phyloP scores from a whole-genome alignment of 1,139 yeast genomes.

The Saccharomyces pastorianus region DNA sequence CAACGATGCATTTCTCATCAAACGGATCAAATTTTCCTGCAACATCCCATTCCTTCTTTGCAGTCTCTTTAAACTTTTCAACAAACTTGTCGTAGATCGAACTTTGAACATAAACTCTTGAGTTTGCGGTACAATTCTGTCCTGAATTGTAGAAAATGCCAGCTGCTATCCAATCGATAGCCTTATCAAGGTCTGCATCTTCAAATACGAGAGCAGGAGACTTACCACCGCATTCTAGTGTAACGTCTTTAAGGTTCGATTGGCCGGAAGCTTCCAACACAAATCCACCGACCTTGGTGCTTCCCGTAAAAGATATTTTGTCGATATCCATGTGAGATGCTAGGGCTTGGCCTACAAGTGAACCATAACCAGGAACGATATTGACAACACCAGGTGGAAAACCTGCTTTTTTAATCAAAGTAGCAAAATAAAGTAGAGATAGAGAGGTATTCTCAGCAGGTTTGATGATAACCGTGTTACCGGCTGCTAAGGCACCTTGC shows the following conservation, averaged over 20 bases:
- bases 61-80: constrained; percentile 40
- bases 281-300: constrained; percentile 54
- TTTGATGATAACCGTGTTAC: constrained; percentile 59
- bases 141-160: constrained; percentile 78
- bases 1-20: constrained; percentile 50
- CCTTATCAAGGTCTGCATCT: constrained; percentile 71
- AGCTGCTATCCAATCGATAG: constrained; percentile 68
- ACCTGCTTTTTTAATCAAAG: constrained; percentile 53
- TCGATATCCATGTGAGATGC: constrained; percentile 51
- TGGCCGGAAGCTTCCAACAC: constrained; percentile 50
- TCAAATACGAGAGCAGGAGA: constrained; percentile 64
- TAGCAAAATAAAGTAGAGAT: constrained; percentile 48
- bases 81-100: constrained; percentile 56
- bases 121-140: constrained; percentile 86
- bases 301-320: constrained; percentile 64
- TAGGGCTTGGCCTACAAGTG: constrained; percentile 55
- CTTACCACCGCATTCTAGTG: constrained; percentile 93
- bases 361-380: constrained; percentile 50
- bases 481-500: constrained; percentile 63
- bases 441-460: constrained; percentile 63
- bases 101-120: constrained; percentile 70
- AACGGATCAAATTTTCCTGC: constrained; percentile 43
- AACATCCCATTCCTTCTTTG: constrained; percentile 44
- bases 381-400: constrained; percentile 67
- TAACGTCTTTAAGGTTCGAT: constrained; percentile 54